A percentile compares a stretch with the other conserved stretches of the same genome.
Evolutionary conservation across 1,284 basidiomycete species (phyloP).

Genomic region (Flammula alnicola): DNA sequence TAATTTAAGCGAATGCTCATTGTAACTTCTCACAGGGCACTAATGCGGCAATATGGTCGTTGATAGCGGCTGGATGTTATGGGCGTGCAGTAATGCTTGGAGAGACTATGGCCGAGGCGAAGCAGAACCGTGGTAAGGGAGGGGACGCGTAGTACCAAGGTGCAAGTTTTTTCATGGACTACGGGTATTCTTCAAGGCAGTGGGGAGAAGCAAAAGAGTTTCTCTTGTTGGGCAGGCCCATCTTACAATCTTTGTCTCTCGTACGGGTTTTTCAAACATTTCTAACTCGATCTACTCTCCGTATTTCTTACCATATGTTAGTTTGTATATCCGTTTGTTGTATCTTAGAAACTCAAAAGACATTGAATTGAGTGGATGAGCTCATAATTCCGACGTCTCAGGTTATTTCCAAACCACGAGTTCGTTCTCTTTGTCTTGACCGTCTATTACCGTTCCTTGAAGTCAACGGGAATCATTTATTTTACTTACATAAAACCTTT

Average conservation of each 20-base stretch:
- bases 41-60: constrained; percentile 73
- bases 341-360: constrained; percentile 19
- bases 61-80: constrained; percentile 72
- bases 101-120: constrained; percentile 69
- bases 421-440: too few species aligned
- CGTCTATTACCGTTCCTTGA: too few species aligned
- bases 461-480: too few species aligned
- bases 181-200: constrained; percentile 15
- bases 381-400: too few species aligned
- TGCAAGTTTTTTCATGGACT: constrained; percentile 19
- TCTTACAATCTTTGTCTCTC: constrained; percentile 17
- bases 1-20: constrained; percentile 1
- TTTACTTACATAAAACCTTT: not conserved
- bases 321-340: constrained; percentile 22
- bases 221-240: constrained; percentile 28
- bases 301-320: constrained; percentile 14
- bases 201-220: constrained; percentile 24
- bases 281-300: constrained; percentile 12
- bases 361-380: constrained; percentile 26
- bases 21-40: constrained; percentile 58
- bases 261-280: constrained; percentile 21
- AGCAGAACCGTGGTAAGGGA: constrained; percentile 62
- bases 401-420: too few species aligned
- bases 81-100: constrained; percentile 62
- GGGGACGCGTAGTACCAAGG: constrained; percentile 54